phyloP scores from a whole-genome alignment of 257 asterid genomes.

The Fraxinus pennsylvanica region DNA sequence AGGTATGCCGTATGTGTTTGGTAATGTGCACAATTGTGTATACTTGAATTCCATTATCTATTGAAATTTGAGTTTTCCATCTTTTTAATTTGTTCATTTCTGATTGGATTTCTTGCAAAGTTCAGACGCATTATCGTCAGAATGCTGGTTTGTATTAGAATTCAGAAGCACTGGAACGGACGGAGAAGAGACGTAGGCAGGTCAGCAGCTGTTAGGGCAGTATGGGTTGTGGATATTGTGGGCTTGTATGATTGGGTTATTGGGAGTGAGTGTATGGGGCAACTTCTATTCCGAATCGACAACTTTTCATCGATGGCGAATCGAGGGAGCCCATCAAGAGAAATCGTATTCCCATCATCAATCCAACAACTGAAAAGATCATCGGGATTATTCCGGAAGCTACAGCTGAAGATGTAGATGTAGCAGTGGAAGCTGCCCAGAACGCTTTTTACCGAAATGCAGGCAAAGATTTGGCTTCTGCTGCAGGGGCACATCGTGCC shows the following conservation, averaged over 20 bases:
- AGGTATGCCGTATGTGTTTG: constrained; percentile 17
- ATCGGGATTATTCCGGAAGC: constrained; percentile 86
- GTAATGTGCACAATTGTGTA: not conserved
- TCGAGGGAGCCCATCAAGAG: constrained; percentile 68
- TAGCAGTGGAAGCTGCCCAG: constrained; percentile 63
- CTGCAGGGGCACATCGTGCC: constrained; percentile 51
- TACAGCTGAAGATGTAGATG: constrained; percentile 66
- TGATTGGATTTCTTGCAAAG: too few species aligned
- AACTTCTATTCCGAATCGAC: constrained; percentile 52
- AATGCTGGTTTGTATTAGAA: too few species aligned
- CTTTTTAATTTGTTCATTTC: too few species aligned
- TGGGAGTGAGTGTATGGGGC: too few species aligned
- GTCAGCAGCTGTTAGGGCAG: too few species aligned
- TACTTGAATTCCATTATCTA: too few species aligned
- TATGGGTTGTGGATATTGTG: too few species aligned
- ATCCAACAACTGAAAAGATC: constrained; percentile 69
- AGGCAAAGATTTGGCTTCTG: constrained; percentile 48
- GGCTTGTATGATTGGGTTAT: too few species aligned
- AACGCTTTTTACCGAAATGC: constrained; percentile 51
- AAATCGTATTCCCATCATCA: constrained; percentile 62
- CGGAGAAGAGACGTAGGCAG: too few species aligned
- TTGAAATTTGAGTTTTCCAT: too few species aligned
- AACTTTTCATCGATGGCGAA: constrained; percentile 74
- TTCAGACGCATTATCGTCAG: too few species aligned
- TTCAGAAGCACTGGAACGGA: too few species aligned